Evolutionary conservation across 73 alveolate genomes (phyloP), one percentile per base, ranked within the genome.

Genomic region (Paramecium bursaria): DNA sequence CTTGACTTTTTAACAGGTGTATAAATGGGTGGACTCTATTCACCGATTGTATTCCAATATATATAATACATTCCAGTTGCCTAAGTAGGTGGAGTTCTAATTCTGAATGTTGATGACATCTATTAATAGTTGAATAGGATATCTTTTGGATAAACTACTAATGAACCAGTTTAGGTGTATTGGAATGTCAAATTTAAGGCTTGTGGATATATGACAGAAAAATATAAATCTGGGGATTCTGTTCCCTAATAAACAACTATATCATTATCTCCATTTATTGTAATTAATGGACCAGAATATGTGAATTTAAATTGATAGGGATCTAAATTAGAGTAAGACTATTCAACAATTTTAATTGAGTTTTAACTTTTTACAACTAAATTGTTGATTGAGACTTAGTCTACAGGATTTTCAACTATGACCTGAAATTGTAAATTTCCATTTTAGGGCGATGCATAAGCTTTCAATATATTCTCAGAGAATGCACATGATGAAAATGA

Each of bases 261-360:
- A 22, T 35, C 79, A 22, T 76, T n/a, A 51, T 85, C 91, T 19
- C 48, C 21, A 27, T 85, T 85, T 2, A 85, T 73, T 61, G 11
- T 46, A 22, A 85, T 85, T 35, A 85, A 75, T 7, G 91, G 91
- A 21, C 91, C 91, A 3, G 91, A 44, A 35, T 85, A 85, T 14
- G 48, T 9, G 49, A 49, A 85, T 33, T 26, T 46, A 39, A 85
- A 85, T 25, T 50, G 30, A 47, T 39, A 79, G 1, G 93, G 93
- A 52, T 80, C 88, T n/a, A 87, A 48, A 67, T 87, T 87, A 2
- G 87, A 74, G 26, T 61, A 87, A 15, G 88, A 50, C 39, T 90
- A 21, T 29, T 77, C 90, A 52, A 87, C 49, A 49, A 87, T 39
- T 13, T 15, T 61, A 22, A 42, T 54, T 7, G 75, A 90, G 30